Evolutionary conservation across 305 asterid species (phyloP), one percentile per base, ranked within the genome.

Genomic region (Plantago rigida): DNA sequence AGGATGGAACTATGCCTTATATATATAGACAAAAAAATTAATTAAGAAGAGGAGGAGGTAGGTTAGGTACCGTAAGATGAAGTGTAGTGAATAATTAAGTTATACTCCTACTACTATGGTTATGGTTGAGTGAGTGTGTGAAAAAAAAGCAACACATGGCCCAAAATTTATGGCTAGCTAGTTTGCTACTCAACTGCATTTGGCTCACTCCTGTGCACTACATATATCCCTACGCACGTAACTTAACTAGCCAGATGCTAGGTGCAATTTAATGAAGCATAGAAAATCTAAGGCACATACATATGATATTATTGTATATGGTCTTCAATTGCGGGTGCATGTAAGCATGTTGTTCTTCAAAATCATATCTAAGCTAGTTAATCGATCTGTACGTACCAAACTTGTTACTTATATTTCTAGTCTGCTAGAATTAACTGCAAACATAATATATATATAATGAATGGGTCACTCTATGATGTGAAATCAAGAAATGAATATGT

Each of bases 121-220:
- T 52, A 13, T 31, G 51, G 12, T 34, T 64, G 51, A 22, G 28
- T 47, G 71, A 31, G 26, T 62, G 71, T 39, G 3, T 71, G 53
- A 61, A 52, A 29, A 31, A 31, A 10, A 73, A 72, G 70, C 71
- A 73, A 68, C 80, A 62, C 67, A 46, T 74, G 82, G 75, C 77
- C 77, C 59, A 72, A 13, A 22, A 71, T 59, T 62, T 58, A 72
- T 66, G 73, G 64, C 80, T 5, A 31, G 9, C 2, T 22, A 22
- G 2, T 75, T 70, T 68, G 66, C 75, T 69, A 64, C 77, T 54
- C 87, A 85, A 78, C 88, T 64, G 66, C 74, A 74, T 63, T 67
- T 64, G 78, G 76, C 62, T 36, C 62, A 29, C 28, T 45, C 42
- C n/a, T 77, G 78, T 81, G 71, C 14, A 49, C 19, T 14, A 9